These are phyloP conservation scores for Flaveria ramosissima DNA, from an alignment of 129 eudicot genomes.

Conservation along the genomic window DNA sequence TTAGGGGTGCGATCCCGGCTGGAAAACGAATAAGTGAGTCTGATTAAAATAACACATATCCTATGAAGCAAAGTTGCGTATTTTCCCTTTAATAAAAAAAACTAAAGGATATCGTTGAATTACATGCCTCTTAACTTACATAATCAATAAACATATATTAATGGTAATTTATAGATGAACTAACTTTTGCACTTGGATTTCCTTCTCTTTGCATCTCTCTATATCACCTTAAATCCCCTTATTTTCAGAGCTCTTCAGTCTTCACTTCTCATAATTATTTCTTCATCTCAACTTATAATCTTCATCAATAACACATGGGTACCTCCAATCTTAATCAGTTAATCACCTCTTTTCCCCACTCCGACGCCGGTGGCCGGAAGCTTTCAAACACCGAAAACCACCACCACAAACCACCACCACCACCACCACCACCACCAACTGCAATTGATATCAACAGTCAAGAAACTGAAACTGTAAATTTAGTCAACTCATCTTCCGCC, in stretches of 20 bases:
- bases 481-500: too few species aligned
- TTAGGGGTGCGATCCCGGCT: too few species aligned
- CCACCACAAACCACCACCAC: constrained; percentile 16
- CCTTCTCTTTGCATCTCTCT: constrained; percentile 15
- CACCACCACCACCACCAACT: not conserved
- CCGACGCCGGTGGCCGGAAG: not conserved
- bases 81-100: too few species aligned
- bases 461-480: too few species aligned
- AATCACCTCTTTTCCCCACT: not conserved
- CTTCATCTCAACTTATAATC: not conserved
- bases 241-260: constrained; percentile 23
- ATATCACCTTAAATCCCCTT: constrained; percentile 37
- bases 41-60: too few species aligned
- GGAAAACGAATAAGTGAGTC: too few species aligned
- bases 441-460: not conserved
- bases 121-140: too few species aligned
- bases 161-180: too few species aligned
- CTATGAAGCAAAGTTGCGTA: fast-evolving
- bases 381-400: not conserved
- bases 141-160: too few species aligned
- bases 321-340: constrained; percentile 20
- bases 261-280: too few species aligned
- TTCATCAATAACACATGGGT: constrained; percentile 20
- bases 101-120: too few species aligned
- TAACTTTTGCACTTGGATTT: too few species aligned